These are phyloP conservation scores for Malassezia sympodialis DNA, from an alignment of 1,284 basidiomycete species.

Conservation along the genomic window DNA sequence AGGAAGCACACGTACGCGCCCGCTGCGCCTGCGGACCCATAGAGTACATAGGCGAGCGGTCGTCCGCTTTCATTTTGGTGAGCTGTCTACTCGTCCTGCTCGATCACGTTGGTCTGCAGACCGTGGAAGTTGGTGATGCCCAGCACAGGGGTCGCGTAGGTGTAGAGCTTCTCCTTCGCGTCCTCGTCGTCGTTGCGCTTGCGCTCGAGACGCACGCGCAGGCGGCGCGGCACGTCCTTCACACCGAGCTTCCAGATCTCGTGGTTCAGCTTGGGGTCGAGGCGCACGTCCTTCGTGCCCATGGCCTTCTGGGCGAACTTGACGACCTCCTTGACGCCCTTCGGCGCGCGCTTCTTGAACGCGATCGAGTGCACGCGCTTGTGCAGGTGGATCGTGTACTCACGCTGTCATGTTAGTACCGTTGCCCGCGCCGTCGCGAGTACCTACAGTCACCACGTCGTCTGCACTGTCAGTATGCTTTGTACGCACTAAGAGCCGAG, in stretches of 20 bases:
- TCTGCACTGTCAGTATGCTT: slow-evolving; percentile 11
- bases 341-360: slow-evolving; percentile 48
- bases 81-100: slow-evolving; percentile 34
- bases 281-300: slow-evolving; percentile 47
- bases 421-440: background rate
- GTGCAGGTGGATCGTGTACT: slow-evolving; percentile 49
- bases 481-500: slow-evolving; percentile 36
- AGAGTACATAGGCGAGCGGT: slow-evolving; percentile 1
- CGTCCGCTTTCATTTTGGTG: slow-evolving; percentile 8
- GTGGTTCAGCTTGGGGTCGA: slow-evolving; percentile 49
- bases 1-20: slow-evolving; percentile 3
- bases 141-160: slow-evolving; percentile 42
- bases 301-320: slow-evolving; percentile 47
- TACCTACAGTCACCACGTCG: slow-evolving; percentile 34
- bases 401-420: slow-evolving; percentile 27
- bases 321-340: slow-evolving; percentile 46
- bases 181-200: slow-evolving; percentile 49
- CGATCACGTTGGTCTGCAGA: slow-evolving; percentile 43
- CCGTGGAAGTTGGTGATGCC: slow-evolving; percentile 47
- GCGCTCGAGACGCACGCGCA: slow-evolving; percentile 46
- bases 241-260: slow-evolving; percentile 48
- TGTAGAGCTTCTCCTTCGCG: slow-evolving; percentile 49
- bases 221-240: slow-evolving; percentile 45
- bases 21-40: background rate
- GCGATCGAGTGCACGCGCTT: slow-evolving; percentile 39